Evolutionary conservation across 352 stramenopile species (phyloP), one percentile per base, ranked within the genome.

Genomic region (Phytopythium helicoides): DNA sequence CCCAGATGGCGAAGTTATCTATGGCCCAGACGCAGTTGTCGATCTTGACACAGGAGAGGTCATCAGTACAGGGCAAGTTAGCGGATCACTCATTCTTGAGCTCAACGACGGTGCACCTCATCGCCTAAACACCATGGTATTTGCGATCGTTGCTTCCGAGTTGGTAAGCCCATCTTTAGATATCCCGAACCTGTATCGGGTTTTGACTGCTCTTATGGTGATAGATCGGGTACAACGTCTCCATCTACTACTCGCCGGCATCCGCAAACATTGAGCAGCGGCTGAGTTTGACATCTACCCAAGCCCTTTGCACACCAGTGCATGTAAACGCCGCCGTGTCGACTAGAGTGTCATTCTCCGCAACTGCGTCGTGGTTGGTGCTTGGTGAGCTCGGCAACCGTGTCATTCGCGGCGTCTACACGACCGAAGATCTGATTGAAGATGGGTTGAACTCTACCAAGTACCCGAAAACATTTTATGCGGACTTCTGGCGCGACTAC

Each of bases 111-210:
- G 74, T 67, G 49, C 50, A 1, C 67, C 70, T 0, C 68, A 82
- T 26, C 37, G 23, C 14, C 55, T 87, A 7, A 68, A 68, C 10
- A 64, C 74, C 1, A 51, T 74, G 26, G 46, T 81, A 8, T 66
- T 81, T 22, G 52, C 74, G 3, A 83, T 87, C 44, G 44, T 87
- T 14, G 65, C 63, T 0, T 52, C 69, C n/a, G 73, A 84, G 58
- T 28, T 81, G 58, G 71, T 81, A 64, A 31, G 52, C 21, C 9
- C 28, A 22, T 23, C 19, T 16, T 9, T 28, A n/a, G 16, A 12
- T 16, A 19, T 46, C 28, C 9, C 28, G 6, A 12, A 46, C 9
- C 12, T 31, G 10, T 16, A 6, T 2, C 1, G 8, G 19, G 19
- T 22, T 28, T 16, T 31, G 12, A 14, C 6, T 28, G 5, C 4